Conservation (phyloP, 148 eudicot genomes). For the Chenopodium album region DNA sequence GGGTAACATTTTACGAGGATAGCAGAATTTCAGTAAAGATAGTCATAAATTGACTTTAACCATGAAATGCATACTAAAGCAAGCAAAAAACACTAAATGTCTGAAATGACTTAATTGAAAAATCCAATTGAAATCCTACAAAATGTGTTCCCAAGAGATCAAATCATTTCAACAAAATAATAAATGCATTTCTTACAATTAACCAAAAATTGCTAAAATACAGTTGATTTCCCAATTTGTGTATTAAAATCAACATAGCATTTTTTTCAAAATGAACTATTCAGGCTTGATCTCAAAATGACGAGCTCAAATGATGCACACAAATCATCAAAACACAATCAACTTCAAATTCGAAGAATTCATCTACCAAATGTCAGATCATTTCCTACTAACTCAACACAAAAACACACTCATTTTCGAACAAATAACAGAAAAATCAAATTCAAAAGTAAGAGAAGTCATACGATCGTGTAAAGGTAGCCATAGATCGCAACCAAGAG, state of each 20-base stretch:
- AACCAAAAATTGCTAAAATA: background rate
- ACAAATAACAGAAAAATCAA: background rate
- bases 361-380: background rate
- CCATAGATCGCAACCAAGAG: conserved; percentile 75
- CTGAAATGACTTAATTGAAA: background rate
- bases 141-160: background rate
- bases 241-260: background rate
- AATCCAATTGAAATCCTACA: background rate
- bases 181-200: background rate
- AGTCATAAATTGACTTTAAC: background rate
- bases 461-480: conserved; percentile 83
- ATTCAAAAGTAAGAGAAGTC: conserved; percentile 7
- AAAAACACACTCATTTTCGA: background rate
- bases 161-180: conserved; percentile 1
- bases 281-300: background rate
- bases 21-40: background rate
- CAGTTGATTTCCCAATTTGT: background rate
- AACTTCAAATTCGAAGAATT: background rate
- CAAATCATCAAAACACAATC: background rate
- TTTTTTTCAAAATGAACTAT: background rate
- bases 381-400: background rate
- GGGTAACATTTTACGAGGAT: background rate
- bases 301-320: background rate
- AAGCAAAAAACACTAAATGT: background rate
- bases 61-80: background rate